phyloP scores from a whole-genome alignment of 176 grass and related monocot species.

The Triticum dicoccoides region DNA sequence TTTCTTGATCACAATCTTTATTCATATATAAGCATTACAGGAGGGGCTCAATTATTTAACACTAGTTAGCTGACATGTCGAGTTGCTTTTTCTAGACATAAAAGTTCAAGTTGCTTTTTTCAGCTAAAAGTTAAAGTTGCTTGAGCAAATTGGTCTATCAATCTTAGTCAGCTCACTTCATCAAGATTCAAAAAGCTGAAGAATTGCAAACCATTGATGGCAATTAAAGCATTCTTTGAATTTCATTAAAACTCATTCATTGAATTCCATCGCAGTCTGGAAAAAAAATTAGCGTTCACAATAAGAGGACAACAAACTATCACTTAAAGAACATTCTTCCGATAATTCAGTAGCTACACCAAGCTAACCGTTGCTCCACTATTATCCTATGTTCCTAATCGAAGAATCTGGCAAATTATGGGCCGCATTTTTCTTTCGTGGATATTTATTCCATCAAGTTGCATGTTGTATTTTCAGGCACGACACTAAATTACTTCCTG shows the following conservation, averaged over 20 bases:
- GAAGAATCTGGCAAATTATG: not conserved
- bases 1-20: not conserved
- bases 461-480: slow-evolving; percentile 50
- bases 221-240: not conserved
- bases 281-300: not conserved
- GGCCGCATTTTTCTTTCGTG: not conserved
- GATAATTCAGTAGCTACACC: not conserved
- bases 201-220: not conserved
- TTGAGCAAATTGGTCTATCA: not conserved
- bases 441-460: not conserved
- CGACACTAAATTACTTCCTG: slow-evolving; percentile 77
- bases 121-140: not conserved
- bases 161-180: not conserved
- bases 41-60: not conserved
- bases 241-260: not conserved
- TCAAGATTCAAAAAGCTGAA: not conserved
- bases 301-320: not conserved
- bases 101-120: not conserved
- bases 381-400: not conserved
- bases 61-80: not conserved
- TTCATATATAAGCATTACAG: not conserved
- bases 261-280: too few species aligned
- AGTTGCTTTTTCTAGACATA: not conserved
- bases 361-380: not conserved
- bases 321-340: slow-evolving; percentile 1